Percentiles rank a stretch among this genome's conserved stretches.
Conservation (phyloP, 2,329 filamentous ascomycete genomes). For the Penicillium digitatum region DNA sequence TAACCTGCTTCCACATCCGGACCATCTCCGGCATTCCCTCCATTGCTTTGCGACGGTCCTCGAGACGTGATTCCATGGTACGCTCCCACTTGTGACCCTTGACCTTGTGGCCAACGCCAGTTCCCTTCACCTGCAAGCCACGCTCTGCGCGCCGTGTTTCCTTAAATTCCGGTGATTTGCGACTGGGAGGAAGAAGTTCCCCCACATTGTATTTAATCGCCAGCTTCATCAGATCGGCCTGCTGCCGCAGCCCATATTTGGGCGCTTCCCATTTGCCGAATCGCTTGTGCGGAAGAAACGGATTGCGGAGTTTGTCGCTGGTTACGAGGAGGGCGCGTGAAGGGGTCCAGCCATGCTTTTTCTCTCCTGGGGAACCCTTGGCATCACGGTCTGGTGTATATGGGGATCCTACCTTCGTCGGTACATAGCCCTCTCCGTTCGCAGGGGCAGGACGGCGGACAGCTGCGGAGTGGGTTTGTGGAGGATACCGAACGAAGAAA, state of each 20-base stretch:
- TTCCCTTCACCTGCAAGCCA: slow-evolving; percentile 83
- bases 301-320: slow-evolving; percentile 59
- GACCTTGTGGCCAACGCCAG: slow-evolving; percentile 84
- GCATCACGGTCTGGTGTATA: slow-evolving; percentile 42
- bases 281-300: slow-evolving; percentile 77
- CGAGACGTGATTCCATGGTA: slow-evolving; percentile 75
- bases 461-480: slow-evolving; percentile 50
- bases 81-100: slow-evolving; percentile 96
- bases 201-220: slow-evolving; percentile 74
- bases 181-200: slow-evolving; percentile 70
- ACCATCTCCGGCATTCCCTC: slow-evolving; percentile 90
- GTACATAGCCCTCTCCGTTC: slow-evolving; percentile 18
- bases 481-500: slow-evolving; percentile 89
- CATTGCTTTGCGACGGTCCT: slow-evolving; percentile 88
- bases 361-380: slow-evolving; percentile 38
- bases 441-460: slow-evolving; percentile 33
- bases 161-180: slow-evolving; percentile 66
- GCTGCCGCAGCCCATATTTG: slow-evolving; percentile 74
- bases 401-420: slow-evolving; percentile 33
- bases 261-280: slow-evolving; percentile 80
- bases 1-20: slow-evolving; percentile 85
- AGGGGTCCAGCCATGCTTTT: slow-evolving; percentile 30
- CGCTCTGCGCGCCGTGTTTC: slow-evolving; percentile 70
- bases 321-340: slow-evolving; percentile 35
- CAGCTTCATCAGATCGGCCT: slow-evolving; percentile 87